Percentiles rank a stretch among this genome's conserved stretches.
phyloP scores from a whole-genome alignment of 2,329 filamentous ascomycete species.

The Pestalotiopsis sp. region DNA sequence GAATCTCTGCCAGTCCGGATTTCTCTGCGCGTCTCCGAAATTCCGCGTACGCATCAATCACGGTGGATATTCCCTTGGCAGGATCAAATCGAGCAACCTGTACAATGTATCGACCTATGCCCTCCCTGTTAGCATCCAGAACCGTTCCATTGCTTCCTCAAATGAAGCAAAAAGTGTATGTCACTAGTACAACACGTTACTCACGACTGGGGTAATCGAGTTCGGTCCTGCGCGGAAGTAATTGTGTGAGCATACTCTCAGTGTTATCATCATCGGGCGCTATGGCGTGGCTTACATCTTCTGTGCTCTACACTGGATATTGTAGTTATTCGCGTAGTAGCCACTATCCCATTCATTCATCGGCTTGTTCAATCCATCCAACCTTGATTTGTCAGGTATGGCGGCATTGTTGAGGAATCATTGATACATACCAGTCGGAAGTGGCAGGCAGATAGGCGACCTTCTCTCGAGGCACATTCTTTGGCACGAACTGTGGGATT shows the following conservation, averaged over 20 bases:
- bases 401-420: neutral
- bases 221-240: conserved; percentile 42
- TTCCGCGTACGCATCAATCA: conserved; percentile 75
- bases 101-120: conserved; percentile 70
- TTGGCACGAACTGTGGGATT: conserved; percentile 74
- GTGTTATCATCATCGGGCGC: conserved; percentile 4
- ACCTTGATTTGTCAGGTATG: conserved; percentile 40
- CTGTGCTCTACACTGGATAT: conserved; percentile 60
- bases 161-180: too few species aligned
- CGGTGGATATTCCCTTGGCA: conserved; percentile 78
- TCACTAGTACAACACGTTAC: conserved; percentile 16
- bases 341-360: conserved; percentile 70
- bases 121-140: too few species aligned
- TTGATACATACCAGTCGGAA: conserved; percentile 68
- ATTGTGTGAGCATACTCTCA: neutral
- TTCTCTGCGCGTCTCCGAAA: conserved; percentile 66
- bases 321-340: conserved; percentile 78
- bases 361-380: conserved; percentile 80
- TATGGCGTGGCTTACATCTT: conserved; percentile 48
- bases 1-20: conserved; percentile 52
- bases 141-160: too few species aligned
- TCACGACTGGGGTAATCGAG: conserved; percentile 57
- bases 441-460: conserved; percentile 79
- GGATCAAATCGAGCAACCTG: conserved; percentile 85
- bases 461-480: conserved; percentile 64